Evolutionary conservation across 371 early-diverging fungal species (phyloP).

Genomic region (Rhizopus arrhizus): DNA sequence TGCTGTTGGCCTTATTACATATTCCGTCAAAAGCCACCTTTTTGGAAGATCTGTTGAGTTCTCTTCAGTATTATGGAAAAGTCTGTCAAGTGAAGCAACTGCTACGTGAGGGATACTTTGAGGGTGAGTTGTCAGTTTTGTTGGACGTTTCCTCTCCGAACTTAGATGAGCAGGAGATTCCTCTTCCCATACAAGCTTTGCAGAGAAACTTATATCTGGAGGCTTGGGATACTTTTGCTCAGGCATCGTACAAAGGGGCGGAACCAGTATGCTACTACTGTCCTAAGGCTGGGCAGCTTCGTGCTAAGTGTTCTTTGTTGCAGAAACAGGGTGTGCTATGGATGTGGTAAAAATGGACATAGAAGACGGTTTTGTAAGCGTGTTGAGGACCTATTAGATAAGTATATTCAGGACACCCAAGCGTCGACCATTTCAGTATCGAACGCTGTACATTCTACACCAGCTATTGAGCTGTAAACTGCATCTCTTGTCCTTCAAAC

Average conservation of each 20-base stretch:
- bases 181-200: neutral
- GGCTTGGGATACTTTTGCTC: conserved; percentile 4
- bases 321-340: conserved; percentile 45
- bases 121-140: neutral
- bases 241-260: conserved; percentile 1
- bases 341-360: conserved; percentile 61
- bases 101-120: neutral
- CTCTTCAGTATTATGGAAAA: neutral
- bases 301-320: neutral
- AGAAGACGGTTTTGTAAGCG: conserved; percentile 56
- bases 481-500: too few species aligned
- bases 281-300: conserved; percentile 6
- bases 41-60: too few species aligned
- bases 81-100: neutral
- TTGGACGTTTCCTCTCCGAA: neutral
- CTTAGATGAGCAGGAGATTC: too few species aligned
- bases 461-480: too few species aligned
- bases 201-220: neutral
- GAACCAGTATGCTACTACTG: conserved; percentile 7
- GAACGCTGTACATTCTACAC: too few species aligned
- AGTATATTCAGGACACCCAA: too few species aligned
- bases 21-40: neutral
- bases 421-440: too few species aligned
- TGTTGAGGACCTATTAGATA: too few species aligned
- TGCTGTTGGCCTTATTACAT: neutral